Evolutionary conservation across 202 grass and related monocot species (phyloP).

Genomic region (Saccharum hybrid): DNA sequence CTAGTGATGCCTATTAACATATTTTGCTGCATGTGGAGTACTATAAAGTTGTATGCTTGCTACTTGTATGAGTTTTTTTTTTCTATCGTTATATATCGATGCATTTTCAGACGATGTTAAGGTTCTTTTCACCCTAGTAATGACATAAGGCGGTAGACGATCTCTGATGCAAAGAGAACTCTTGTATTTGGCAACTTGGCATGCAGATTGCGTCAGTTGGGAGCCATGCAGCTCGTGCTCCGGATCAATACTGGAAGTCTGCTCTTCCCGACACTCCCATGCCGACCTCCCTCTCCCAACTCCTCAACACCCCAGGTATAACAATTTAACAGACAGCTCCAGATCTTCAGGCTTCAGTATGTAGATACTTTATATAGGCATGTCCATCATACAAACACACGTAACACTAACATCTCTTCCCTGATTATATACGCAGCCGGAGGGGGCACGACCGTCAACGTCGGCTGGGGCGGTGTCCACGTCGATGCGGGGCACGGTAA

Average conservation of each 20-base stretch:
- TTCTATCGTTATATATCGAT: neutral
- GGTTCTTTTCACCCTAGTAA: neutral
- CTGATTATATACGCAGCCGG: constrained; percentile 27
- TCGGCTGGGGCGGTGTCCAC: constrained; percentile 57
- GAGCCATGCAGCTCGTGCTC: constrained; percentile 77
- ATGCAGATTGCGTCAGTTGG: constrained; percentile 61
- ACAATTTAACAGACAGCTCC: neutral
- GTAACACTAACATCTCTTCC: constrained; percentile 2
- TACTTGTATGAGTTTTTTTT: too few species aligned
- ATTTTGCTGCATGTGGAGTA: neutral
- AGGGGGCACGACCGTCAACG: constrained; percentile 43
- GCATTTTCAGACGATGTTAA: neutral
- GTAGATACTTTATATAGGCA: neutral
- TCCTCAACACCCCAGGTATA: constrained; percentile 56
- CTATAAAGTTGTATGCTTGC: neutral
- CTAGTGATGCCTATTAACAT: neutral
- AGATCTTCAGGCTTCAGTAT: neutral
- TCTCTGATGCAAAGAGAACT: neutral
- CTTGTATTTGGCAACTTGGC: neutral
- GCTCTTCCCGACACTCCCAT: constrained; percentile 71
- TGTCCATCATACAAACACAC: neutral
- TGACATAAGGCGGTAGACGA: neutral
- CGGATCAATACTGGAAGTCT: constrained; percentile 72
- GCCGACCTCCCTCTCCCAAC: constrained; percentile 61
- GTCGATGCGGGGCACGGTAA: constrained; percentile 60